Evolutionary conservation across 805 yeast genomes (phyloP), one percentile per base, ranked within the genome.

Genomic region (Starmerella tilneyi): DNA sequence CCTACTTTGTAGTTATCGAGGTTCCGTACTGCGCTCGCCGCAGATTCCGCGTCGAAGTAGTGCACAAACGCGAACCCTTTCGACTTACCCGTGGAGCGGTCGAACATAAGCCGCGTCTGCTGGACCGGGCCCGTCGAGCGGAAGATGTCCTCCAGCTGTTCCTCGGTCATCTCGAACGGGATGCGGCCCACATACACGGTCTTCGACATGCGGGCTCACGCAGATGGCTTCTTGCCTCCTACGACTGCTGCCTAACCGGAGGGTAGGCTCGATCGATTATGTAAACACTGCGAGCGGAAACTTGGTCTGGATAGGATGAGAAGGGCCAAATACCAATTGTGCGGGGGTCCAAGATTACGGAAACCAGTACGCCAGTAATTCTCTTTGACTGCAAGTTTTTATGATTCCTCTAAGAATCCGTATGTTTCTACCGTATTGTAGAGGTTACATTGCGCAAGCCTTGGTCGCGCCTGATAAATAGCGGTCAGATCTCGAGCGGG

Each of bases 131-230:
- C 97, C 2, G 84, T 92, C 2, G 94, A 78, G 46, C 72, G 70
- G 49, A 94, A 94, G 12, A 89, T 75, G 51, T 84, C 94, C 53
- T 75, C 64, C n/a, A 89, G 80, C 61, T 88, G 96, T 56, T 85
- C 94, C 60, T 89, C 97, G 0, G 96, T 83, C 58, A 83, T 85
- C 57, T 89, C 96, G 59, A 79, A 85, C 1, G 97, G 97, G 30
- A 89, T 82, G 13, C 84, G 80, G 3, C 95, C 94, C 33, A 88
- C 75, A 56, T 82, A 82, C 2, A 85, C 81, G 27, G 74, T 75
- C 27, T 48, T 50, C 13, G 58, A 54, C 56, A 55, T 50, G 8
- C 23, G 16, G 21, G 12, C n/a, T n/a, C n/a, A n/a, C n/a, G n/a
- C n/a, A n/a, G n/a, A n/a, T n/a, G n/a, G n/a, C n/a, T 15, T 24